These are phyloP conservation scores for Crithidia brevicula DNA, from an alignment of 208 protist species.

Conservation along the genomic window DNA sequence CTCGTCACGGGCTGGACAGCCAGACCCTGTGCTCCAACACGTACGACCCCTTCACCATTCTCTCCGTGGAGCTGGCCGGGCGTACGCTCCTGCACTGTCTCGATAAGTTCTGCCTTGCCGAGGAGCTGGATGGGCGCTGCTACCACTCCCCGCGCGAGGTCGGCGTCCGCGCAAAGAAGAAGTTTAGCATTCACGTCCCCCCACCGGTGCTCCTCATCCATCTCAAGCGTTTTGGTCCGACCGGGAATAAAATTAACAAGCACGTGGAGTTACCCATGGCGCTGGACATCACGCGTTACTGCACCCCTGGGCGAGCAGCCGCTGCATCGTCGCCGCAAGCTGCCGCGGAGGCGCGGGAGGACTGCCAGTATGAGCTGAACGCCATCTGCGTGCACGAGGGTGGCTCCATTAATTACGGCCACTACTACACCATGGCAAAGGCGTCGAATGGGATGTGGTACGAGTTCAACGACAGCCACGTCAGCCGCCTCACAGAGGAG, in stretches of 20 bases:
- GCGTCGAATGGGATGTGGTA: slow-evolving; percentile 88
- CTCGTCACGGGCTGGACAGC: slow-evolving; percentile 15
- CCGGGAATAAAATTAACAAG: slow-evolving; percentile 70
- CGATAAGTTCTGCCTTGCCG: slow-evolving; percentile 68
- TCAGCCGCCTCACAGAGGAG: slow-evolving; percentile 69
- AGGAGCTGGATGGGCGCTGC: slow-evolving; percentile 73
- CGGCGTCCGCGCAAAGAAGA: slow-evolving; percentile 78
- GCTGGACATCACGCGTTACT: slow-evolving; percentile 71
- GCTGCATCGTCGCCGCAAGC: slow-evolving; percentile 1
- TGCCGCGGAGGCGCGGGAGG: neutral
- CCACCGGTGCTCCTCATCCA: slow-evolving; percentile 89
- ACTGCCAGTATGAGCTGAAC: slow-evolving; percentile 82
- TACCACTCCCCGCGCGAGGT: slow-evolving; percentile 83
- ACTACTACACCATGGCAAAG: slow-evolving; percentile 92
- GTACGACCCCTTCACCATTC: slow-evolving; percentile 86
- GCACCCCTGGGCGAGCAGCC: slow-evolving; percentile 26
- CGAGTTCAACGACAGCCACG: slow-evolving; percentile 82
- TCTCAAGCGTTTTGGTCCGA: slow-evolving; percentile 85
- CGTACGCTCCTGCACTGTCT: slow-evolving; percentile 81
- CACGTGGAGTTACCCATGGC: slow-evolving; percentile 66
- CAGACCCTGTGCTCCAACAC: slow-evolving; percentile 76
- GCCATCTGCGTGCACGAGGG: slow-evolving; percentile 92
- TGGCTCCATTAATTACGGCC: slow-evolving; percentile 75
- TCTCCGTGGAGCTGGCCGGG: slow-evolving; percentile 77
- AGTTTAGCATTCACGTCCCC: slow-evolving; percentile 78